Evolutionary conservation across 805 yeast genomes (phyloP).

Genomic region (Monosporozyma unispora): DNA sequence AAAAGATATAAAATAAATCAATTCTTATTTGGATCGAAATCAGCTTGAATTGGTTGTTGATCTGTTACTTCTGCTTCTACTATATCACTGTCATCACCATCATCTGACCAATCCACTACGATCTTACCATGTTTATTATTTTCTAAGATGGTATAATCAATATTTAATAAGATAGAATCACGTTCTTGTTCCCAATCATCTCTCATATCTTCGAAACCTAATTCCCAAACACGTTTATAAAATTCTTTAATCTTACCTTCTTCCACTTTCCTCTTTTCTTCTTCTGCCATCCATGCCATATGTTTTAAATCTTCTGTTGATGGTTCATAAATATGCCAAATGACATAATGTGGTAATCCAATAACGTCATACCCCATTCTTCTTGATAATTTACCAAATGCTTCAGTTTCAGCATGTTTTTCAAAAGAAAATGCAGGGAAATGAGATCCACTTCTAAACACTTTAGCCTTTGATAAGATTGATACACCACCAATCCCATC

Average conservation of each 20-base stretch:
- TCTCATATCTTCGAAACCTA: constrained; percentile 70
- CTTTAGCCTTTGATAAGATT: constrained; percentile 76
- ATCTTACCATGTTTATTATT: constrained; percentile 12
- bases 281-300: constrained; percentile 84
- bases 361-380: constrained; percentile 79
- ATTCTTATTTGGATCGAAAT: constrained; percentile 19
- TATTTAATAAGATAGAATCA: constrained; percentile 61
- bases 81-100: constrained; percentile 20
- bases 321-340: constrained; percentile 97
- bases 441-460: constrained; percentile 81
- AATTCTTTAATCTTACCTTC: constrained; percentile 54
- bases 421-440: constrained; percentile 95
- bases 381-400: constrained; percentile 83
- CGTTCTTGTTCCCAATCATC: constrained; percentile 68
- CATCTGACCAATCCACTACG: constrained; percentile 63
- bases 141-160: constrained; percentile 44
- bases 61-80: constrained; percentile 3
- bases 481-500: constrained; percentile 99
- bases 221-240: constrained; percentile 63
- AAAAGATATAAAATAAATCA: not conserved
- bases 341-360: constrained; percentile 89
- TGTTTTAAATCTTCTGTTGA: constrained; percentile 81
- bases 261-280: constrained; percentile 56
- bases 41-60: constrained; percentile 19
- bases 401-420: constrained; percentile 97